Conservation (phyloP, 495 filamentous ascomycete species). For the Podospora pseudopauciseta region DNA sequence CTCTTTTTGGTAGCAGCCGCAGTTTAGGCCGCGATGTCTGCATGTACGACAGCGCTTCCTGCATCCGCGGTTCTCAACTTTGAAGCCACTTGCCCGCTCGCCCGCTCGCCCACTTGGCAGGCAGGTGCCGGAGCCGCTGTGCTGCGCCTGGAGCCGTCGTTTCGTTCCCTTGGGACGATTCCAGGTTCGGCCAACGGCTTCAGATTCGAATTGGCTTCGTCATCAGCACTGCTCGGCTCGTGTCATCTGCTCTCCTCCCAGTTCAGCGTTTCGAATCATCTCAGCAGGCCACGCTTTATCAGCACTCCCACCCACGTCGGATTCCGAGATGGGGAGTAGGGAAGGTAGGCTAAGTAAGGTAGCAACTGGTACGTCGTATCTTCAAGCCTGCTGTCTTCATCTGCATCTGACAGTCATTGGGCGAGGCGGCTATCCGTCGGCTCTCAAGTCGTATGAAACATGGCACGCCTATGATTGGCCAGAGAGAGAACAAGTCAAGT, state of each 20-base stretch:
- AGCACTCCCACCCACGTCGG: background rate
- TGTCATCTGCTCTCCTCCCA: background rate
- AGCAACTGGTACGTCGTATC: background rate
- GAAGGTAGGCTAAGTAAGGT: too few species aligned
- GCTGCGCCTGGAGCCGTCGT: background rate
- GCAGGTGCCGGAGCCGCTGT: background rate
- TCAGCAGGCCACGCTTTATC: too few species aligned
- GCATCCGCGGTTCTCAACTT: background rate
- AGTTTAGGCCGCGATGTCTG: constrained; percentile 12
- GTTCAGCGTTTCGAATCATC: background rate
- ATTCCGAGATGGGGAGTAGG: background rate
- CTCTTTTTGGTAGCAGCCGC: constrained; percentile 15
- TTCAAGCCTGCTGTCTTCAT: background rate
- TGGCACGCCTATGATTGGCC: background rate
- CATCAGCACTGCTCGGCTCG: background rate
- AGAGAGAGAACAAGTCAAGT: too few species aligned
- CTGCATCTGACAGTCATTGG: background rate
- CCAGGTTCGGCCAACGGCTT: background rate
- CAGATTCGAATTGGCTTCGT: background rate
- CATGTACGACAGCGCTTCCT: background rate
- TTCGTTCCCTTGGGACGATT: background rate
- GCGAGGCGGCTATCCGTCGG: background rate
- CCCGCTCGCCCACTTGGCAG: background rate
- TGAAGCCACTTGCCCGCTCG: background rate
- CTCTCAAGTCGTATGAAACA: background rate